A percentile compares a stretch with the other conserved stretches of the same genome.
These are phyloP conservation scores for Clonostachys chloroleuca DNA, from an alignment of 2,329 filamentous ascomycete species.

Conservation along the genomic window DNA sequence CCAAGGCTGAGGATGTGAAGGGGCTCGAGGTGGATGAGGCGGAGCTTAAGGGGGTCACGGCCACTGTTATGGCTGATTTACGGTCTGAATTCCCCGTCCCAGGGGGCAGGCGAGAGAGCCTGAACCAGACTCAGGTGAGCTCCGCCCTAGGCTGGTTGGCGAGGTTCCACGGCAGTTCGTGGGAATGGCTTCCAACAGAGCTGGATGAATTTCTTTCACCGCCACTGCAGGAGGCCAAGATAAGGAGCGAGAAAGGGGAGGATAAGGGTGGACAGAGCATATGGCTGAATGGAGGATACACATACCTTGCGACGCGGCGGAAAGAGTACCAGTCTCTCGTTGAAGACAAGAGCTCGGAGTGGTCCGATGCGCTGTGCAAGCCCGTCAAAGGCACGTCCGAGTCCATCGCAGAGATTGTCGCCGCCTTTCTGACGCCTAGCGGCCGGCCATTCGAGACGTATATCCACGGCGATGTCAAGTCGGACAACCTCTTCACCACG, in stretches of 20 bases:
- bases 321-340: constrained; percentile 48
- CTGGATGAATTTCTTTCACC: constrained; percentile 36
- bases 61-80: constrained; percentile 55
- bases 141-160: constrained; percentile 60
- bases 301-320: constrained; percentile 59
- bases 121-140: constrained; percentile 41
- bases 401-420: constrained; percentile 48
- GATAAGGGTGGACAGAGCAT: constrained; percentile 15
- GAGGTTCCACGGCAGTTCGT: constrained; percentile 53
- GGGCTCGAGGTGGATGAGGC: constrained; percentile 5
- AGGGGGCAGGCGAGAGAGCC: constrained; percentile 44
- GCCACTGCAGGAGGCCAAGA: constrained; percentile 48
- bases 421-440: constrained; percentile 40
- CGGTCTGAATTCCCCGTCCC: constrained; percentile 47
- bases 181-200: constrained; percentile 21
- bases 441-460: constrained; percentile 45
- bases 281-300: constrained; percentile 67
- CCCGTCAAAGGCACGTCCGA: constrained; percentile 10
- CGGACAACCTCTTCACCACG: constrained; percentile 61
- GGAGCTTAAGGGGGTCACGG: constrained; percentile 32
- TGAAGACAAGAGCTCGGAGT: constrained; percentile 44
- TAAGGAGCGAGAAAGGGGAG: constrained; percentile 7
- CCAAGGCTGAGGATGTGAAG: constrained; percentile 13
- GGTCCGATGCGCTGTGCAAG: constrained; percentile 44
- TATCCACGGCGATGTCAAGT: constrained; percentile 67